Conservation (phyloP, 164 flowering plant genomes). For the Macadamia integrifolia region DNA sequence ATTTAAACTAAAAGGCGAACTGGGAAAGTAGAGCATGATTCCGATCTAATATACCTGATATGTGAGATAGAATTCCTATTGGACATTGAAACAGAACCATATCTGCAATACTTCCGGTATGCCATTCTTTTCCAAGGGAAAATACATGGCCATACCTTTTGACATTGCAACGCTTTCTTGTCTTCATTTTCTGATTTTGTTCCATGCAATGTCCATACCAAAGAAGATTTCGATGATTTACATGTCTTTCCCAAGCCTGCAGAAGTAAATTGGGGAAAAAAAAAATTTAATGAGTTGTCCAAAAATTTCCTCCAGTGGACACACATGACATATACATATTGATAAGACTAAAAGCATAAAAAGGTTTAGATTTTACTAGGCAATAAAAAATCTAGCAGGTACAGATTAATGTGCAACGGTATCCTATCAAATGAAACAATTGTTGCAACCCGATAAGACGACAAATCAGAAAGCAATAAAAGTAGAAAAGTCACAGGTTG, state of each 20-base stretch:
- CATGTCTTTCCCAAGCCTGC: constrained; percentile 33
- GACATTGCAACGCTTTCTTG: constrained; percentile 19
- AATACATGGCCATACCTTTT: constrained; percentile 39
- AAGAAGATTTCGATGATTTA: constrained; percentile 40
- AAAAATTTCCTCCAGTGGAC: not conserved
- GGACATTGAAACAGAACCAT: constrained; percentile 19
- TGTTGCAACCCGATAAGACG: no score
- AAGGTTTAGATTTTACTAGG: no score
- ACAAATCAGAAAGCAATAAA: no score
- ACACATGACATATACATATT: no score
- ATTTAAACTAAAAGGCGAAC: constrained; percentile 9
- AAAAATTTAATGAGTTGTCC: not conserved
- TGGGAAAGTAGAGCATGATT: not conserved
- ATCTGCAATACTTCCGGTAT: constrained; percentile 36
- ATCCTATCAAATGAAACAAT: no score
- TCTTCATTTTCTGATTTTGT: constrained; percentile 26
- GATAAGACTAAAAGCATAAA: not conserved
- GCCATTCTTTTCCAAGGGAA: constrained; percentile 77
- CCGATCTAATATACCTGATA: constrained; percentile 38
- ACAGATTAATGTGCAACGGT: not conserved
- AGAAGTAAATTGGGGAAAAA: constrained; percentile 3
- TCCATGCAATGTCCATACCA: constrained; percentile 64
- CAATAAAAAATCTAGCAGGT: no score
- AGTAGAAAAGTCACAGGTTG: no score
- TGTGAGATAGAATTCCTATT: constrained; percentile 34